Evolutionary conservation across 257 asterid genomes (phyloP).

Genomic region (Misopates orontium): DNA sequence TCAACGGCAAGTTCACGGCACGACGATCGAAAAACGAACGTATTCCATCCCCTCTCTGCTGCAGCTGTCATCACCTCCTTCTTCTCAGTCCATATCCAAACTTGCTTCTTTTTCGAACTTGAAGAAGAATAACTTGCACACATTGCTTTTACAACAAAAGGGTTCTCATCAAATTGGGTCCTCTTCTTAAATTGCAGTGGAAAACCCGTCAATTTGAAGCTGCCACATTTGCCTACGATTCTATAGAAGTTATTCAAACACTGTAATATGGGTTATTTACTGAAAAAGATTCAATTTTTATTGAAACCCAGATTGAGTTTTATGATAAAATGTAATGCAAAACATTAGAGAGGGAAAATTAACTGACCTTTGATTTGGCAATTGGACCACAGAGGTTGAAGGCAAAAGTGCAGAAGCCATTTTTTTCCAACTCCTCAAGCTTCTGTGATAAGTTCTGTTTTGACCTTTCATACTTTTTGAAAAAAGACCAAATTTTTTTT

Average conservation of each 20-base stretch:
- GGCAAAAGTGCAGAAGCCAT: conserved; percentile 35
- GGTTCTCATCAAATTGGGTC: conserved; percentile 21
- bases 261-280: conserved; percentile 17
- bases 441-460: too few species aligned
- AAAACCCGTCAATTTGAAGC: conserved; percentile 33
- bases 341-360: not conserved
- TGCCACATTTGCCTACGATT: conserved; percentile 42
- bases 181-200: conserved; percentile 19
- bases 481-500: too few species aligned
- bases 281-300: conserved; percentile 3
- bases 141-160: conserved; percentile 27
- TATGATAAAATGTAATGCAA: not conserved
- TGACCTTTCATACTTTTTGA: too few species aligned
- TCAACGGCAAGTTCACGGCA: conserved; percentile 64
- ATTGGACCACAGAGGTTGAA: conserved; percentile 33
- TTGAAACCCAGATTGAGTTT: not conserved
- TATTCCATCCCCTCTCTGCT: conserved; percentile 87
- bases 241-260: conserved; percentile 18
- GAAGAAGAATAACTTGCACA: too few species aligned
- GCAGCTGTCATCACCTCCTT: conserved; percentile 86
- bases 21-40: conserved; percentile 56
- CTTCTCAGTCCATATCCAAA: conserved; percentile 89
- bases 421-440: not conserved
- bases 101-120: conserved; percentile 47
- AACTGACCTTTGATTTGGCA: conserved; percentile 31